Evolutionary conservation across 1,284 basidiomycete species (phyloP).

Genomic region (Apiotrichum akiyoshidainum): DNA sequence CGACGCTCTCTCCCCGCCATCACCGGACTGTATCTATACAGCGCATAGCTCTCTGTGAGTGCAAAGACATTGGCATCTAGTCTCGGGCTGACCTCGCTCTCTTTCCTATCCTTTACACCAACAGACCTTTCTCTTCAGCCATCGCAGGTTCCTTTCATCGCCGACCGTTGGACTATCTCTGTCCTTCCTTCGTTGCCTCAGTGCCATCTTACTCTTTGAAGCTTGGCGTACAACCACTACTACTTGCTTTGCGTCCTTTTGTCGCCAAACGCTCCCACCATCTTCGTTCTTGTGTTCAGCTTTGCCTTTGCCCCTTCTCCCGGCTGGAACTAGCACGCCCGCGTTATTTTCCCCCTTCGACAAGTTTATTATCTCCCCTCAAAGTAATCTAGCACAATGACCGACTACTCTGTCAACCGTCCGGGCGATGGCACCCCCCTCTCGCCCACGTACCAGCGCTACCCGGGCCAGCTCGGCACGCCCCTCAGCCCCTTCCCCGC

Average conservation of each 20-base stretch:
- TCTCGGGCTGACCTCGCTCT: too few species aligned
- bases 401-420: conserved; percentile 23
- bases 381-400: conserved; percentile 4
- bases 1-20: background rate
- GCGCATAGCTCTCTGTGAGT: background rate
- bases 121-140: too few species aligned
- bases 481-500: conserved; percentile 9
- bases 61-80: too few species aligned
- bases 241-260: background rate
- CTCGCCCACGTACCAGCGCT: conserved; percentile 18
- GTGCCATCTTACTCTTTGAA: background rate
- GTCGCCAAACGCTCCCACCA: background rate
- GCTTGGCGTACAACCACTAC: background rate
- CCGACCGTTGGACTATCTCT: background rate
- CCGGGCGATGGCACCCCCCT: conserved; percentile 16
- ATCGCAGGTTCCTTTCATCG: background rate
- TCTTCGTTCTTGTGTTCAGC: conserved; percentile 6
- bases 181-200: background rate
- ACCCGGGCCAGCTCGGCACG: conserved; percentile 3
- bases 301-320: background rate
- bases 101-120: too few species aligned
- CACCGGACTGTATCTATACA: background rate
- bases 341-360: background rate
- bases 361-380: background rate
- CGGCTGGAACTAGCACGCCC: background rate